A percentile compares a stretch with the other conserved stretches of the same genome.
phyloP scores from a whole-genome alignment of 176 grass and related monocot species.

The Eleusine indica region DNA sequence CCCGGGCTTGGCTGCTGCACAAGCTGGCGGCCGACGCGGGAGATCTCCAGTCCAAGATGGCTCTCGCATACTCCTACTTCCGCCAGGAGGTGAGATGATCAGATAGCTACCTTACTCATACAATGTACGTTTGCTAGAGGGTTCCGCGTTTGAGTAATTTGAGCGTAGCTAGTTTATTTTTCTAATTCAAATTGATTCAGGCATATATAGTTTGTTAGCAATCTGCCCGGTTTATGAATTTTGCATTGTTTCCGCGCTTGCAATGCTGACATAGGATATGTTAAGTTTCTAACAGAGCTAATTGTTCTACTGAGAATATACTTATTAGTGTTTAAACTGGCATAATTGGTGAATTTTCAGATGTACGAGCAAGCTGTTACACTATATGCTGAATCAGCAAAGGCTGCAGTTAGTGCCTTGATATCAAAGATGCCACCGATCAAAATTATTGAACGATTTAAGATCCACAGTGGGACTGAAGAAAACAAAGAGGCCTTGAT shows the following conservation, averaged over 20 bases:
- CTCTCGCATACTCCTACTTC: conserved; percentile 84
- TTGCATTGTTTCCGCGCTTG: too few relatives aligned
- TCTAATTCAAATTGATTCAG: too few relatives aligned
- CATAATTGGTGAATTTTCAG: conserved; percentile 41
- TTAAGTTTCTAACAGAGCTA: not conserved
- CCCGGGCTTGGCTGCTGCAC: conserved; percentile 82
- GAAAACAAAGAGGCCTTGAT: conserved; percentile 91
- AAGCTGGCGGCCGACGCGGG: conserved; percentile 82
- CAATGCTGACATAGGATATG: too few relatives aligned
- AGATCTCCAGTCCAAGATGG: conserved; percentile 95
- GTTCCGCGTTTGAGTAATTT: not conserved
- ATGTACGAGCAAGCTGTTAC: conserved; percentile 92
- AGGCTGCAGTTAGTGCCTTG: conserved; percentile 81
- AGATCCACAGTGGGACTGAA: conserved; percentile 89
- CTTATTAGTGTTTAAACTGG: conserved; percentile 13
- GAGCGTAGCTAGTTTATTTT: too few relatives aligned
- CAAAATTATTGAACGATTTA: conserved; percentile 65
- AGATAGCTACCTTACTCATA: not conserved
- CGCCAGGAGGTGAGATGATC: conserved; percentile 68
- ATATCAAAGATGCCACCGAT: conserved; percentile 82
- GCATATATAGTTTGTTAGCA: too few relatives aligned
- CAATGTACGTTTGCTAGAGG: not conserved
- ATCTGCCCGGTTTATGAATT: too few relatives aligned
- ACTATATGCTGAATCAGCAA: conserved; percentile 89
- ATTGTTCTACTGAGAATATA: not conserved